A percentile compares a stretch with the other conserved stretches of the same genome.
Evolutionary conservation across 352 stramenopile species (phyloP).

Genomic region (Globisporangium paroecandrum): DNA sequence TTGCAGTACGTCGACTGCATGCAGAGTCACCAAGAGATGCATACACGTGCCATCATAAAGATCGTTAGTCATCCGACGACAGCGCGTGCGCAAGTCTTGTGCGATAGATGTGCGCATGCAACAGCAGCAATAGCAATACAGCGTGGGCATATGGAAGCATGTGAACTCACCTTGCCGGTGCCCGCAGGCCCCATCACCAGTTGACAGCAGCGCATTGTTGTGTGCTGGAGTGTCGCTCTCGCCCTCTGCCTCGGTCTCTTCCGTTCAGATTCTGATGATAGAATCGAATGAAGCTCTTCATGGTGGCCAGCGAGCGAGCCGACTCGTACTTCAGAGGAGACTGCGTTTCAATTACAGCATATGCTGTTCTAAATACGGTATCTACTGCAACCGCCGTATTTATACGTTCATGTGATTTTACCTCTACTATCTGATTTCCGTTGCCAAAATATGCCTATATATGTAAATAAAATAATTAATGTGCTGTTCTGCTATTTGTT

Average conservation of each 20-base stretch:
- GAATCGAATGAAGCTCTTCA: not conserved
- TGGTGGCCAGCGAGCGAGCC: not conserved
- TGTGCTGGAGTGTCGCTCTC: constrained; percentile 1
- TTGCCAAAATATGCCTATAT: no score
- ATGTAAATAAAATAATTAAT: no score
- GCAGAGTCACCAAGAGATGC: not conserved
- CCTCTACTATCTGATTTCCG: no score
- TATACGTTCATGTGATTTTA: no score
- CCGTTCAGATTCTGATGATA: not conserved
- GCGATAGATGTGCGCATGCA: no score
- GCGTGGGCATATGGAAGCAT: not conserved
- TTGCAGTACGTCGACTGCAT: constrained; percentile 90
- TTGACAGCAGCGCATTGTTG: constrained; percentile 83
- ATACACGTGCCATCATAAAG: no score
- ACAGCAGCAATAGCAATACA: not conserved
- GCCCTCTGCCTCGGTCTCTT: not conserved
- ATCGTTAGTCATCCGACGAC: not conserved
- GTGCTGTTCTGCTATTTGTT: no score
- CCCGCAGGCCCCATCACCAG: constrained; percentile 91
- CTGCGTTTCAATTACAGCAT: no score
- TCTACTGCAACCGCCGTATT: no score
- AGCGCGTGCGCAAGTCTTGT: no score
- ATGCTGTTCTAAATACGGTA: no score
- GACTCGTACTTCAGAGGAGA: no score
- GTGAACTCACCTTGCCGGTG: constrained; percentile 76